These are phyloP conservation scores for Glomus cerebriforme DNA, from an alignment of 192 early-diverging fungal species.

Conservation along the genomic window DNA sequence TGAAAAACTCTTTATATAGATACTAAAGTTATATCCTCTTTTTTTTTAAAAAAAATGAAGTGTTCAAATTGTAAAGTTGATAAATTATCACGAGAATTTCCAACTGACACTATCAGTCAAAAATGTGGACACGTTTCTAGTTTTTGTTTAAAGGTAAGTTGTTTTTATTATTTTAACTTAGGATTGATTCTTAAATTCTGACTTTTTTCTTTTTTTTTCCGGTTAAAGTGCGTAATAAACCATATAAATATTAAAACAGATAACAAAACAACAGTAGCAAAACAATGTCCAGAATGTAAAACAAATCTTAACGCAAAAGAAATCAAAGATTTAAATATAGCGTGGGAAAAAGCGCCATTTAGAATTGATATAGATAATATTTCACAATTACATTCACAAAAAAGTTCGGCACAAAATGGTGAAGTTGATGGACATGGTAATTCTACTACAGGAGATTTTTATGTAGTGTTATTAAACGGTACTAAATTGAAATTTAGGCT, in stretches of 20 bases:
- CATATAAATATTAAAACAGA: not conserved
- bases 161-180: no score
- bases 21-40: no score
- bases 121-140: slow-evolving; percentile 28
- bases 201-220: not conserved
- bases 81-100: slow-evolving; percentile 34
- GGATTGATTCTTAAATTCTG: no score
- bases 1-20: no score
- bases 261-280: not conserved
- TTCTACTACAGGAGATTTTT: slow-evolving; percentile 7
- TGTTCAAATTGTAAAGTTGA: slow-evolving; percentile 28
- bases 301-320: not conserved
- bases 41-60: slow-evolving; percentile 25
- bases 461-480: slow-evolving; percentile 34
- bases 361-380: slow-evolving; percentile 15
- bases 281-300: slow-evolving; percentile 25
- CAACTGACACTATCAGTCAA: slow-evolving; percentile 9
- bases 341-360: slow-evolving; percentile 25
- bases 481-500: slow-evolving; percentile 11
- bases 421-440: not conserved
- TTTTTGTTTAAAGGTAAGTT: slow-evolving; percentile 29
- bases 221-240: not conserved
- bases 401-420: not conserved
- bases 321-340: not conserved
- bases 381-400: slow-evolving; percentile 1